phyloP scores from a whole-genome alignment of 1,284 basidiomycete species.

The Cutaneotrichosporon dermatis region DNA sequence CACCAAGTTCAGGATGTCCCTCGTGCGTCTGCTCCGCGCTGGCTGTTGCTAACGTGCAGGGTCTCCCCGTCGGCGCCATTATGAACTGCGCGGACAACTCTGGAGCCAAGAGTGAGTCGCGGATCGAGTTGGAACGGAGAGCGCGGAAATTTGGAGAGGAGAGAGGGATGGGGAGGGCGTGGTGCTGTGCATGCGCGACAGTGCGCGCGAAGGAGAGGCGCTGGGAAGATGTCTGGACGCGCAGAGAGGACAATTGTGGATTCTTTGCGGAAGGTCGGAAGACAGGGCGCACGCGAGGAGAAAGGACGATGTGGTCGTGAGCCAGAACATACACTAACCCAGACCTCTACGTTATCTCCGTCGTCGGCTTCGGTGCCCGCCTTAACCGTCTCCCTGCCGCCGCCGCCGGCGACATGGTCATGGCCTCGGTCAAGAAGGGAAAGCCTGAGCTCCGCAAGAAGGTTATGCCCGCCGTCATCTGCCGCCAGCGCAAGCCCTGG shows the following conservation, averaged over 20 bases:
- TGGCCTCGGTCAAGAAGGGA: slow-evolving; percentile 99
- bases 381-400: slow-evolving; percentile 97
- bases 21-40: slow-evolving; percentile 39
- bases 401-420: slow-evolving; percentile 98
- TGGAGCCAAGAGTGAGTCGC: slow-evolving; percentile 74
- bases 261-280: too few species aligned
- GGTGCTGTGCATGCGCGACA: too few species aligned
- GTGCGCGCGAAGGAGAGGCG: too few species aligned
- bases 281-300: too few species aligned
- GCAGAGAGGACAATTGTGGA: too few species aligned
- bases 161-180: too few species aligned
- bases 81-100: slow-evolving; percentile 99
- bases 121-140: background rate
- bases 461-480: slow-evolving; percentile 96
- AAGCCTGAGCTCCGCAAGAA: slow-evolving; percentile 99
- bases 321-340: background rate
- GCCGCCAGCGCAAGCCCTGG: slow-evolving; percentile 99
- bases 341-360: slow-evolving; percentile 52
- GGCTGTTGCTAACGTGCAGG: slow-evolving; percentile 34
- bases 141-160: background rate
- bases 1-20: slow-evolving; percentile 95
- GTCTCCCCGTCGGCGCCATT: slow-evolving; percentile 93
- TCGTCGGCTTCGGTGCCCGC: slow-evolving; percentile 80
- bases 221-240: too few species aligned
- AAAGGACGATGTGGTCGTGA: too few species aligned